Evolutionary conservation across 371 early-diverging fungal species (phyloP).

Genomic region (Mucor velutinosus): DNA sequence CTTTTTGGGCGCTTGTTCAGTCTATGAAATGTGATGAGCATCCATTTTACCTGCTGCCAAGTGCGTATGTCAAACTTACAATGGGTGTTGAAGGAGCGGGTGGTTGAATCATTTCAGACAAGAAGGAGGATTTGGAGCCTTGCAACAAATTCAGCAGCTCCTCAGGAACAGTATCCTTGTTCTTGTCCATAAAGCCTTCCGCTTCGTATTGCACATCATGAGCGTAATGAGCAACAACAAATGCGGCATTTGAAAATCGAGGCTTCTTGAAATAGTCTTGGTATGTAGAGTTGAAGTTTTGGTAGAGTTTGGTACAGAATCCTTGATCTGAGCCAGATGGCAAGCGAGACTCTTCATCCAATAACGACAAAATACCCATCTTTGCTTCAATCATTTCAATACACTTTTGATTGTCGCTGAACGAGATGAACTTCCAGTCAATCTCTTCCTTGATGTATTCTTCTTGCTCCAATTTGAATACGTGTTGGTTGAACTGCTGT

Average conservation of each 20-base stretch:
- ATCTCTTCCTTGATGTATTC: conserved; percentile 94
- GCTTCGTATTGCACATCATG: conserved; percentile 89
- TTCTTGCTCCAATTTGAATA: conserved; percentile 92
- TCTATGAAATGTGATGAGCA: conserved; percentile 6
- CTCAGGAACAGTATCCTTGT: conserved; percentile 97
- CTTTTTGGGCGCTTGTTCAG: conserved; percentile 36
- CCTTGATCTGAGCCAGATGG: conserved; percentile 87
- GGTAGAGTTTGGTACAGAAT: conserved; percentile 86
- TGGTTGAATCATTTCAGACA: conserved; percentile 34
- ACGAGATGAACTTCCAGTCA: conserved; percentile 90
- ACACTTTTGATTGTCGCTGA: conserved; percentile 99
- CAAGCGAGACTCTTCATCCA: conserved; percentile 96
- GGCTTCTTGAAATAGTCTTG: conserved; percentile 89
- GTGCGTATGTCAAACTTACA: neutral
- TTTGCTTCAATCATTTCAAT: conserved; percentile 98
- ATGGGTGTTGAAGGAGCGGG: conserved; percentile 15
- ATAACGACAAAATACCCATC: conserved; percentile 91
- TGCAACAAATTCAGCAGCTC: conserved; percentile 79
- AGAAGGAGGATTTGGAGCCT: conserved; percentile 69
- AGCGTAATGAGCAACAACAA: conserved; percentile 91
- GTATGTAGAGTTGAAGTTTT: conserved; percentile 60
- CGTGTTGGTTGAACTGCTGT: conserved; percentile 84
- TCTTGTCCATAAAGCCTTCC: conserved; percentile 98
- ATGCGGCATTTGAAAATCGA: conserved; percentile 81
- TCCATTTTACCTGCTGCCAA: neutral